phyloP scores from a whole-genome alignment of 2,329 filamentous ascomycete species.

The Penicillium sp. region DNA sequence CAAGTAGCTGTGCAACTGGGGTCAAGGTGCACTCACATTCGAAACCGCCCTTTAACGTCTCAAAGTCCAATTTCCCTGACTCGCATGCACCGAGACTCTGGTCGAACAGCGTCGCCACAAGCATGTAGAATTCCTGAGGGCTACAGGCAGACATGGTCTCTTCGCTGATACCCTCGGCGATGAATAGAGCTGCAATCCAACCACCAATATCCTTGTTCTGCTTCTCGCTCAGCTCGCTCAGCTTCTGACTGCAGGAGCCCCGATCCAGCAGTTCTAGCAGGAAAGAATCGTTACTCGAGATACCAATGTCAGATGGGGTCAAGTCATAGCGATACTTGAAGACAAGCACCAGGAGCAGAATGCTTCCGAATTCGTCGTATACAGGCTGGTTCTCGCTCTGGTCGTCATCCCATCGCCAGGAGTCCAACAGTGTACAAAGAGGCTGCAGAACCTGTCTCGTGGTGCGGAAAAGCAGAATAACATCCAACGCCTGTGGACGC shows the following conservation, averaged over 20 bases:
- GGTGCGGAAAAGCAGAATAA: conserved; percentile 57
- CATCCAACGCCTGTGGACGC: conserved; percentile 53
- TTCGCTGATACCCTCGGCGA: conserved; percentile 59
- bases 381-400: conserved; percentile 60
- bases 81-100: conserved; percentile 58
- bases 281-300: conserved; percentile 50
- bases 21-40: conserved; percentile 48
- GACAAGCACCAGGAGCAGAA: conserved; percentile 55
- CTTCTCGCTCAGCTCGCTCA: conserved; percentile 50
- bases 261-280: conserved; percentile 50
- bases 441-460: conserved; percentile 54
- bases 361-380: conserved; percentile 61
- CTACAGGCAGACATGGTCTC: conserved; percentile 61
- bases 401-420: conserved; percentile 62
- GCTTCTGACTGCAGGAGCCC: conserved; percentile 44
- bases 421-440: conserved; percentile 54
- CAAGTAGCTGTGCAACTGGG: not conserved
- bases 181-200: conserved; percentile 59
- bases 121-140: conserved; percentile 59
- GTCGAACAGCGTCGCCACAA: conserved; percentile 58
- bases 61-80: conserved; percentile 50
- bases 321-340: conserved; percentile 56
- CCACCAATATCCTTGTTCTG: conserved; percentile 54
- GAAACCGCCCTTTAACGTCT: conserved; percentile 57
- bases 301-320: conserved; percentile 49